phyloP scores from a whole-genome alignment of 108 stramenopile species.

The Aurantiochytrium sp. region DNA sequence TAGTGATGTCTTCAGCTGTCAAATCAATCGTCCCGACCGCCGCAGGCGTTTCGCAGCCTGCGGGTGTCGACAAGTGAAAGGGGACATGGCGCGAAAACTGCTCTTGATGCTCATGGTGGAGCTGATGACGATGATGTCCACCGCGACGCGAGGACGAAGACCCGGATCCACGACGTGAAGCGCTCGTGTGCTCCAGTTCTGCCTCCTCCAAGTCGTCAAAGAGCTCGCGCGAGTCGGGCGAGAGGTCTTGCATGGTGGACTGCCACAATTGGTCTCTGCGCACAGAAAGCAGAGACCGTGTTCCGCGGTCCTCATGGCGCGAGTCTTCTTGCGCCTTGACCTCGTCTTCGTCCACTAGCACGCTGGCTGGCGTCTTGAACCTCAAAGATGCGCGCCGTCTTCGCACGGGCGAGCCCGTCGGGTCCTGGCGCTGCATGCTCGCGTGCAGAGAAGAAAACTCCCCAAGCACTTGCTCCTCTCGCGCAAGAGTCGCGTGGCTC shows the following conservation, averaged over 20 bases:
- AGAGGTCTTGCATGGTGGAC: neutral
- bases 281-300: neutral
- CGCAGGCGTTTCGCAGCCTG: neutral
- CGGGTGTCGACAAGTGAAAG: neutral
- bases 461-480: too few species aligned
- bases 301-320: neutral
- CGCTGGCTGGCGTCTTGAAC: neutral
- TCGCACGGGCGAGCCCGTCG: too few species aligned
- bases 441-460: too few species aligned
- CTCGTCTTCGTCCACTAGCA: neutral
- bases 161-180: neutral
- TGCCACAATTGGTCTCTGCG: neutral
- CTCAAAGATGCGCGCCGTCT: neutral
- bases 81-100: neutral
- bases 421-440: too few species aligned
- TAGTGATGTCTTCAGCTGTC: neutral
- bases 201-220: neutral
- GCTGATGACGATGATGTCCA: neutral
- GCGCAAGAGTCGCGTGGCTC: too few species aligned
- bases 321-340: neutral
- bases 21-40: neutral
- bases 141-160: neutral
- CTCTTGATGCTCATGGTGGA: neutral
- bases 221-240: neutral
- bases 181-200: neutral